phyloP scores from a whole-genome alignment of 1,284 basidiomycete species.

The Mycena citricolor region DNA sequence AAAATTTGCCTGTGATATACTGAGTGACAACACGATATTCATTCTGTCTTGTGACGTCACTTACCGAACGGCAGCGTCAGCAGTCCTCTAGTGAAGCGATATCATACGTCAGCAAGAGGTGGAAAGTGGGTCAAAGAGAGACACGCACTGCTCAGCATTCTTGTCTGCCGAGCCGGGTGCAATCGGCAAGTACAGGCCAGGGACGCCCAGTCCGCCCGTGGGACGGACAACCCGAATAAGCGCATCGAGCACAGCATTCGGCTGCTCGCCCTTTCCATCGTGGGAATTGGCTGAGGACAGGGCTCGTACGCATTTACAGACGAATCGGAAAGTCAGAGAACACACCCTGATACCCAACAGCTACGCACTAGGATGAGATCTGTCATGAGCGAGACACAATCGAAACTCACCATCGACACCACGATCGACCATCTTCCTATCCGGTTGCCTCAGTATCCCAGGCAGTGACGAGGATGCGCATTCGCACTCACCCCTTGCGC shows the following conservation, averaged over 20 bases:
- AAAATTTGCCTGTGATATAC: constrained; percentile 39
- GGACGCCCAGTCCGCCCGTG: constrained; percentile 53
- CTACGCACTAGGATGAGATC: too few species aligned
- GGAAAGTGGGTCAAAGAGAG: not conserved
- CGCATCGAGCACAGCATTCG: constrained; percentile 50
- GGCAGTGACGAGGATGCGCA: not conserved
- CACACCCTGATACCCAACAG: constrained; percentile 46
- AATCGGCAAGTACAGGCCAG: constrained; percentile 50
- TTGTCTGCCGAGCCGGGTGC: constrained; percentile 55
- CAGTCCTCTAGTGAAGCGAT: constrained; percentile 37
- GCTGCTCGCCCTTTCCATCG: constrained; percentile 52
- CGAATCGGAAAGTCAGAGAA: not conserved
- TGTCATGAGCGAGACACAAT: too few species aligned
- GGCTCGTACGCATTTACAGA: too few species aligned
- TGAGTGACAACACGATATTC: not conserved
- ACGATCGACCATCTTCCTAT: constrained; percentile 48
- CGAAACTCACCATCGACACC: constrained; percentile 48
- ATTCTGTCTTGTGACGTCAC: not conserved
- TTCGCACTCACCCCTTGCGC: constrained; percentile 38
- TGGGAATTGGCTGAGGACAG: constrained; percentile 39
- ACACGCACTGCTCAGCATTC: too few species aligned
- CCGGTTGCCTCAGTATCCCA: too few species aligned
- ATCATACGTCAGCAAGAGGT: not conserved
- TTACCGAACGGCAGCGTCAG: constrained; percentile 51
- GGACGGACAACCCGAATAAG: constrained; percentile 50